These are phyloP conservation scores for Candida rishiriensis DNA, from an alignment of 805 yeast genomes.

Conservation along the genomic window DNA sequence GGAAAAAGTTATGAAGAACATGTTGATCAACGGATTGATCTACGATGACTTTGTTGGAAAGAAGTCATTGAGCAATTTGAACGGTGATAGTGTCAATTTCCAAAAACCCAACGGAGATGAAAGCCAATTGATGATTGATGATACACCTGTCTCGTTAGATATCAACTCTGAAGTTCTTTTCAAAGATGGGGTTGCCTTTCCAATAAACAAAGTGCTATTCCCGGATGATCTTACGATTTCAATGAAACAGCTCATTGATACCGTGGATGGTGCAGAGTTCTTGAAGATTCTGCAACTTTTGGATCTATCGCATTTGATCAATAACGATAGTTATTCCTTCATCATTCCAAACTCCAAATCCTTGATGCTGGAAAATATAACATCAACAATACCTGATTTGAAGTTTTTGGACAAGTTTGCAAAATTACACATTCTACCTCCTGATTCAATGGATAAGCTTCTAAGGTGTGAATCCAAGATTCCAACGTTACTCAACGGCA, in stretches of 20 bases:
- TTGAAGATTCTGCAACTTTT: slow-evolving; percentile 39
- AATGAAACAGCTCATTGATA: slow-evolving; percentile 48
- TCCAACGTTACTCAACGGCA: slow-evolving; percentile 39
- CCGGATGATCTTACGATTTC: slow-evolving; percentile 55
- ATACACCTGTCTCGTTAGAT: slow-evolving; percentile 31
- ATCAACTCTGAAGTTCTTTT: slow-evolving; percentile 64
- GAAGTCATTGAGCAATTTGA: slow-evolving; percentile 14
- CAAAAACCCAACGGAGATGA: slow-evolving; percentile 4
- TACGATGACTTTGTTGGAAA: slow-evolving; percentile 56
- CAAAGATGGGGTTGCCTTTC: slow-evolving; percentile 81
- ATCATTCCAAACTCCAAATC: slow-evolving; percentile 66
- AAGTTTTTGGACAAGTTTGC: slow-evolving; percentile 46
- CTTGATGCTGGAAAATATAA: slow-evolving; percentile 46
- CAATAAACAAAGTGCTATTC: slow-evolving; percentile 49
- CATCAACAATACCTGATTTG: slow-evolving; percentile 33
- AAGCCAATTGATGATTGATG: slow-evolving; percentile 8
- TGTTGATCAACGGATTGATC: slow-evolving; percentile 57
- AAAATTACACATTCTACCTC: slow-evolving; percentile 65
- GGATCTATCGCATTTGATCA: slow-evolving; percentile 40
- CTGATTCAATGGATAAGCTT: slow-evolving; percentile 43
- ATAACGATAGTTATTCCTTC: slow-evolving; percentile 49
- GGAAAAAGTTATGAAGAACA: slow-evolving; percentile 47
- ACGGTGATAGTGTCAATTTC: slow-evolving; percentile 8
- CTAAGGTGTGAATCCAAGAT: slow-evolving; percentile 44
- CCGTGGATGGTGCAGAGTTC: slow-evolving; percentile 49